Percentiles rank a stretch among this genome's conserved stretches.
phyloP scores from a whole-genome alignment of 768 basidiomycete genomes.

The Collybia nuda region DNA sequence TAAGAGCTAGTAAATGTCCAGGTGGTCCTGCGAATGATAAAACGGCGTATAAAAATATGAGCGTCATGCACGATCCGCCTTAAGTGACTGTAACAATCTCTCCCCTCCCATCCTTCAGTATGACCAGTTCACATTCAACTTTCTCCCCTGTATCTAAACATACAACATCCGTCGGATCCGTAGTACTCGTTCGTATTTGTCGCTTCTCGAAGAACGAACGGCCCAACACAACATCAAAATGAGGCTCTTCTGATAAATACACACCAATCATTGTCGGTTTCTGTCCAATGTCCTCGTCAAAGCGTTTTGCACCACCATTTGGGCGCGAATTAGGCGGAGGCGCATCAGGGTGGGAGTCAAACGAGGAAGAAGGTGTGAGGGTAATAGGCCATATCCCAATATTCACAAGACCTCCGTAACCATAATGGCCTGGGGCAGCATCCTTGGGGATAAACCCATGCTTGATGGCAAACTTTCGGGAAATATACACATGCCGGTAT shows the following conservation, averaged over 20 bases:
- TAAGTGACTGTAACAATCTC: slow-evolving; percentile 89
- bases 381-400: slow-evolving; percentile 90
- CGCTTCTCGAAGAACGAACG: slow-evolving; percentile 82
- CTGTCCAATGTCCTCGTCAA: slow-evolving; percentile 8
- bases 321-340: slow-evolving; percentile 13
- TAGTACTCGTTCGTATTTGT: slow-evolving; percentile 76
- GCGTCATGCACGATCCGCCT: not conserved
- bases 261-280: slow-evolving; percentile 58
- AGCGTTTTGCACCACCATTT: slow-evolving; percentile 3
- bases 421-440: slow-evolving; percentile 87
- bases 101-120: slow-evolving; percentile 88
- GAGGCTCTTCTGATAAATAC: slow-evolving; percentile 90
- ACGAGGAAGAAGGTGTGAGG: slow-evolving; percentile 42
- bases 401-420: slow-evolving; percentile 88
- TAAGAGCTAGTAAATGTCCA: too few relatives aligned
- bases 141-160: slow-evolving; percentile 93
- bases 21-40: too few relatives aligned
- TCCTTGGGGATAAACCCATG: slow-evolving; percentile 88
- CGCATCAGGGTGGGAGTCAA: slow-evolving; percentile 25
- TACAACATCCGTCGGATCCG: slow-evolving; percentile 87
- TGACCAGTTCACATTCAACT: slow-evolving; percentile 88
- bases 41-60: too few relatives aligned
- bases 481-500: slow-evolving; percentile 93
- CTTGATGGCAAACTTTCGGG: slow-evolving; percentile 85
- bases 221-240: slow-evolving; percentile 94